A percentile compares a stretch with the other conserved stretches of the same genome.
Evolutionary conservation across 2,329 filamentous ascomycete genomes (phyloP).

Genomic region (Botrytis byssoidea): DNA sequence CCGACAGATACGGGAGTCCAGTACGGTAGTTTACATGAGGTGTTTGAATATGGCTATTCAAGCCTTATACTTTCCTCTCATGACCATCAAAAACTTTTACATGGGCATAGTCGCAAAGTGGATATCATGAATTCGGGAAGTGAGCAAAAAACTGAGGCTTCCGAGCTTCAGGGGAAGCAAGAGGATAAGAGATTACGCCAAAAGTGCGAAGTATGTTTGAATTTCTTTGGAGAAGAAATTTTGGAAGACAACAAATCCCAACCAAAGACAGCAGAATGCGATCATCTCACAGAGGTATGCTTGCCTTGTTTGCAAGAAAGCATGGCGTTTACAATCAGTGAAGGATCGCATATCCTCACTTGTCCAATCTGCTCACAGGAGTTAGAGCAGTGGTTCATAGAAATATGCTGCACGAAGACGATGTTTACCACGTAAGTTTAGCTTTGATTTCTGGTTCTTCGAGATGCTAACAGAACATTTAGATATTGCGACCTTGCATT

Average conservation of each 20-base stretch:
- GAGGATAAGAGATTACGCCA: too few species aligned
- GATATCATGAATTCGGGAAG: not conserved
- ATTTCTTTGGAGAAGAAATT: not conserved
- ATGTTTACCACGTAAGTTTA: not conserved
- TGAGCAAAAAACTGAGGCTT: not conserved
- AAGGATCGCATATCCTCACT: not conserved
- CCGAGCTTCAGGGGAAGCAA: not conserved
- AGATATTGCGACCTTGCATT: constrained; percentile 3
- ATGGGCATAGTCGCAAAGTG: not conserved
- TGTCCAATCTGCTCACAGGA: not conserved
- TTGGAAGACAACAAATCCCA: too few species aligned
- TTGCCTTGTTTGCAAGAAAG: not conserved
- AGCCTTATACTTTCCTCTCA: not conserved
- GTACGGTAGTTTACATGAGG: not conserved
- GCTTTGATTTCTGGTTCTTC: not conserved
- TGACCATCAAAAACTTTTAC: not conserved
- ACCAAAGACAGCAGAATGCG: not conserved
- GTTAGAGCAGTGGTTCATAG: not conserved
- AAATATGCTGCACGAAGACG: not conserved
- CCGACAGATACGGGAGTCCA: not conserved
- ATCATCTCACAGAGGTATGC: not conserved
- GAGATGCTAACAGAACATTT: not conserved
- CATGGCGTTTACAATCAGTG: not conserved
- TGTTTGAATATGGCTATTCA: not conserved
- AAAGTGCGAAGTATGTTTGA: not conserved